A percentile compares a stretch with the other conserved stretches of the same genome.
These are phyloP conservation scores for Globisporangium solare DNA, from an alignment of 352 stramenopile species.

Conservation along the genomic window DNA sequence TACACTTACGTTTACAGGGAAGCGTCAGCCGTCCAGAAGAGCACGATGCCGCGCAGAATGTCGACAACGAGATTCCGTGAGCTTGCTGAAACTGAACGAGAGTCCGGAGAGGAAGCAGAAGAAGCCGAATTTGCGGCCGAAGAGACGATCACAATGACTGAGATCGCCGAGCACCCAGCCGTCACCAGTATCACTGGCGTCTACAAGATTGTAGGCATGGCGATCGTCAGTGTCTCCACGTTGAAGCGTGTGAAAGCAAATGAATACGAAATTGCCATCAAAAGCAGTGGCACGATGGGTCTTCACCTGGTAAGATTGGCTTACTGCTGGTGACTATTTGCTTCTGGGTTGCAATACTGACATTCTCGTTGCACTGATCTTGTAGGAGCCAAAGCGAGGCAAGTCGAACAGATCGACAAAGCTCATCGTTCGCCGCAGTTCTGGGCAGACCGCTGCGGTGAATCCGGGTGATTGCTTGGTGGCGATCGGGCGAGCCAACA, in stretches of 20 bases:
- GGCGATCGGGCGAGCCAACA: constrained; percentile 76
- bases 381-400: constrained; percentile 37
- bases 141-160: constrained; percentile 63
- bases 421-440: constrained; percentile 73
- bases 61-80: constrained; percentile 38
- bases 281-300: constrained; percentile 48
- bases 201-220: constrained; percentile 78
- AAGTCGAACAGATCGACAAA: constrained; percentile 47
- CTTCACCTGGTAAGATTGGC: constrained; percentile 46
- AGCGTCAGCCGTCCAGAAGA: constrained; percentile 52
- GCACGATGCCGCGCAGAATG: constrained; percentile 32
- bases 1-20: constrained; percentile 20
- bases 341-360: not conserved
- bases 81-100: constrained; percentile 25
- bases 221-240: constrained; percentile 75
- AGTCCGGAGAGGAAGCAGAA: constrained; percentile 37
- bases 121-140: constrained; percentile 52
- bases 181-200: constrained; percentile 80
- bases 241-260: constrained; percentile 70
- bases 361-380: not conserved
- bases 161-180: constrained; percentile 63
- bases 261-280: constrained; percentile 78
- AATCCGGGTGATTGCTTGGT: constrained; percentile 81
- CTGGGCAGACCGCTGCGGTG: constrained; percentile 63
- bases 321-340: not conserved